Evolutionary conservation across 495 filamentous ascomycete species (phyloP).

Genomic region (Friedmanniomyces simplex): DNA sequence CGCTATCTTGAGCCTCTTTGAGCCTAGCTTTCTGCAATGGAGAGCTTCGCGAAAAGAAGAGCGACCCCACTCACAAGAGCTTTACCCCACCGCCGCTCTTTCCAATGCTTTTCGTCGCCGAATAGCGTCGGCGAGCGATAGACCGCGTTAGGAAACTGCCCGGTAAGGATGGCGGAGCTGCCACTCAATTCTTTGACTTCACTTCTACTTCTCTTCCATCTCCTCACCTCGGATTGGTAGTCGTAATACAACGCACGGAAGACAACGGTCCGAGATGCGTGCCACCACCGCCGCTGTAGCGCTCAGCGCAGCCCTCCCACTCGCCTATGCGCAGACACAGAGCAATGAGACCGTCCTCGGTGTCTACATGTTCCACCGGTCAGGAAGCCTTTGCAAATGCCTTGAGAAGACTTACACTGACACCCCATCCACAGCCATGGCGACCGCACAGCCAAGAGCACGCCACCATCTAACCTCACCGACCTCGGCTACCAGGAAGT

Average conservation of each 20-base stretch:
- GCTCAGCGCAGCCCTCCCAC: conserved; percentile 7
- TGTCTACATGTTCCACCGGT: conserved; percentile 49
- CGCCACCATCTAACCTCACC: conserved; percentile 45
- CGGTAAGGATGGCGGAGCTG: neutral
- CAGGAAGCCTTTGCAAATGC: neutral
- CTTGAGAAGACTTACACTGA: neutral
- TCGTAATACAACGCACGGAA: neutral
- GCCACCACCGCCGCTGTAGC: neutral
- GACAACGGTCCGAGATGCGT: neutral
- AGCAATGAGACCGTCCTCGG: conserved; percentile 47
- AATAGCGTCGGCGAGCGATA: neutral
- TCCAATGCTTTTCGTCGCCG: neutral
- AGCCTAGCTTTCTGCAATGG: neutral
- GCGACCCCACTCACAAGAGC: neutral
- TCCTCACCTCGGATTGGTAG: neutral
- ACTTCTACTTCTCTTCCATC: neutral
- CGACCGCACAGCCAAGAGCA: conserved; percentile 48
- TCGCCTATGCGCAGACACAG: neutral
- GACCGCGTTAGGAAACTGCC: neutral
- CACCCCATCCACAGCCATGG: conserved; percentile 38
- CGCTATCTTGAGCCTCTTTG: neutral
- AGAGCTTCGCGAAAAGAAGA: neutral
- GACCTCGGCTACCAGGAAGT: conserved; percentile 52
- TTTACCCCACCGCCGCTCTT: neutral
- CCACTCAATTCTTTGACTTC: neutral